phyloP scores from a whole-genome alignment of 2,329 filamentous ascomycete species.

The Paramyrothecium roridum region DNA sequence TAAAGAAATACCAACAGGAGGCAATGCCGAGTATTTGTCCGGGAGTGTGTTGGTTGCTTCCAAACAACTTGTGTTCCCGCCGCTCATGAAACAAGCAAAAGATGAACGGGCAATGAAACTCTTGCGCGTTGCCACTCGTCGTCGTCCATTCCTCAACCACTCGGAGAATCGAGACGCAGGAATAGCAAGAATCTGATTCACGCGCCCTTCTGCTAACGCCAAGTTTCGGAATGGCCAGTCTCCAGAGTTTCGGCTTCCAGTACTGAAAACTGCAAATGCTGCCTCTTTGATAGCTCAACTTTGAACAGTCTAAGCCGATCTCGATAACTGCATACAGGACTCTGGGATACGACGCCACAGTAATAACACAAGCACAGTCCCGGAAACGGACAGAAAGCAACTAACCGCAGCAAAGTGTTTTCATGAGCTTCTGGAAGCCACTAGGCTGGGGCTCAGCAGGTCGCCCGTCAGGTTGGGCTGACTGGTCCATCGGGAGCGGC shows the following conservation, averaged over 20 bases:
- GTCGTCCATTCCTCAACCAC: not conserved
- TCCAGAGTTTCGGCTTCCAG: too few species aligned
- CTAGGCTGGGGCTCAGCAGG: slow-evolving; percentile 70
- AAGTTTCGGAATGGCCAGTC: too few species aligned
- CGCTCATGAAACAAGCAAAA: not conserved
- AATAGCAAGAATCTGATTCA: not conserved
- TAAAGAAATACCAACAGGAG: slow-evolving; percentile 10
- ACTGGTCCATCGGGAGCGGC: slow-evolving; percentile 55
- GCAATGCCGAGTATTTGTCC: slow-evolving; percentile 17
- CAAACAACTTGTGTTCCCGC: not conserved
- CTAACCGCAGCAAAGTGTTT: slow-evolving; percentile 86
- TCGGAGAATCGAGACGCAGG: too few species aligned
- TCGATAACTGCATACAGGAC: slow-evolving; percentile 3
- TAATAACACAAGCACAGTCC: slow-evolving; percentile 25
- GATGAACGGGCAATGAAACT: too few species aligned
- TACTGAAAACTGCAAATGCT: too few species aligned
- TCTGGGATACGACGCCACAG: slow-evolving; percentile 18
- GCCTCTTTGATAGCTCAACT: not conserved
- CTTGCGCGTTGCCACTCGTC: slow-evolving; percentile 1
- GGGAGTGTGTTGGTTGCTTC: not conserved
- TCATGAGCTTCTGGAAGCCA: slow-evolving; percentile 89
- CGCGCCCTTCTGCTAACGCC: too few species aligned
- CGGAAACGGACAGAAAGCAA: slow-evolving; percentile 17
- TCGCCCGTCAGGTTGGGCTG: slow-evolving; percentile 52
- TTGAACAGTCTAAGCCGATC: not conserved